A percentile compares a stretch with the other conserved stretches of the same genome.
Evolutionary conservation across 306 rosid species (phyloP).

Genomic region (Hippophae gyantsensis): DNA sequence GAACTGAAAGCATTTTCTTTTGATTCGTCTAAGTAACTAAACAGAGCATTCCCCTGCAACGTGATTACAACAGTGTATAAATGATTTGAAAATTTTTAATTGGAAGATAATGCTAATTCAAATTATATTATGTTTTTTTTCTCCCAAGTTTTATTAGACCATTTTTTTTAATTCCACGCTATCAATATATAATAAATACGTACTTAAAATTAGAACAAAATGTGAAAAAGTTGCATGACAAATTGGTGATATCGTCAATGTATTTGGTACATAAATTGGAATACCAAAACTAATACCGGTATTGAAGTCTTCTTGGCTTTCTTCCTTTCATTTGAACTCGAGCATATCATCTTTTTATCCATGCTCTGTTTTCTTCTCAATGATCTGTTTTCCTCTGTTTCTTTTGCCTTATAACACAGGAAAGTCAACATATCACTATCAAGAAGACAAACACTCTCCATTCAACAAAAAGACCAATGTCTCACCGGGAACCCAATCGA

Average conservation of each 20-base stretch:
- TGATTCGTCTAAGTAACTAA: neutral
- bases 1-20: constrained; percentile 2
- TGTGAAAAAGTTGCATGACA: too few relatives aligned
- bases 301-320: neutral
- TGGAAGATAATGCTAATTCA: too few relatives aligned
- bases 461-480: constrained; percentile 35
- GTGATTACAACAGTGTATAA: too few relatives aligned
- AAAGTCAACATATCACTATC: constrained; percentile 39
- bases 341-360: neutral
- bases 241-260: too few relatives aligned
- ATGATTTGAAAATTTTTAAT: too few relatives aligned
- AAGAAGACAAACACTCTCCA: constrained; percentile 29
- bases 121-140: too few relatives aligned
- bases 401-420: constrained; percentile 26
- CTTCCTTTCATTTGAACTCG: neutral
- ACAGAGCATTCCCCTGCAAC: constrained; percentile 6
- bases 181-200: too few relatives aligned
- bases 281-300: neutral
- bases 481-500: constrained; percentile 62
- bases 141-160: too few relatives aligned
- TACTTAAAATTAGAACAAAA: too few relatives aligned
- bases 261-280: too few relatives aligned
- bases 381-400: too few relatives aligned
- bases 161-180: too few relatives aligned
- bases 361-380: neutral